These are phyloP conservation scores for Balakata baccata DNA, from an alignment of 345 rosid species.

Conservation along the genomic window DNA sequence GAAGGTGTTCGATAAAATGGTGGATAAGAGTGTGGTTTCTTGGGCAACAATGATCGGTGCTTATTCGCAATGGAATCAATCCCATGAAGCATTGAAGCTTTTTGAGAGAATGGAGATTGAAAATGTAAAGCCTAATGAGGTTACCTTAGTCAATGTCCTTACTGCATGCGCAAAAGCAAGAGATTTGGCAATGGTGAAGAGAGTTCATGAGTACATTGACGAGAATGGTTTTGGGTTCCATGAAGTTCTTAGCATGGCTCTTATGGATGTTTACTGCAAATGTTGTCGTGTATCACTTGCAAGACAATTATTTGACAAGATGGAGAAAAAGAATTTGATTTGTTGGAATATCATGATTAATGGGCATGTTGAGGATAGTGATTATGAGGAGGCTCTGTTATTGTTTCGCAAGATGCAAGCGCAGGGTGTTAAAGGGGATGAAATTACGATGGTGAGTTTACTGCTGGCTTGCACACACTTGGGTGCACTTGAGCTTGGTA, in stretches of 20 bases:
- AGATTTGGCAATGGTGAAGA: conserved; percentile 14
- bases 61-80: conserved; percentile 17
- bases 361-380: conserved; percentile 18
- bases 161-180: conserved; percentile 14
- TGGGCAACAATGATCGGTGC: conserved; percentile 26
- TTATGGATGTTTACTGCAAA: conserved; percentile 23
- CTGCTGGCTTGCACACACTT: conserved; percentile 18
- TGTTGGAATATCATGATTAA: conserved; percentile 33
- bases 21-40: conserved; percentile 19
- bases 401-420: conserved; percentile 21
- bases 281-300: conserved; percentile 10
- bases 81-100: conserved; percentile 8
- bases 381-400: conserved; percentile 18
- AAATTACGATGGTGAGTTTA: conserved; percentile 20
- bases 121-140: conserved; percentile 20
- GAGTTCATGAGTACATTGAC: conserved; percentile 14
- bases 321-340: conserved; percentile 12
- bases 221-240: conserved; percentile 20
- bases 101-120: conserved; percentile 16
- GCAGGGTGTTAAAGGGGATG: conserved; percentile 12
- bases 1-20: conserved; percentile 18
- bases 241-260: conserved; percentile 11
- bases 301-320: conserved; percentile 13
- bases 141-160: conserved; percentile 13
- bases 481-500: conserved; percentile 22